Percentiles rank a stretch among this genome's conserved stretches.
Evolutionary conservation across 305 asterid species (phyloP).

Genomic region (Fraxinus sp.): DNA sequence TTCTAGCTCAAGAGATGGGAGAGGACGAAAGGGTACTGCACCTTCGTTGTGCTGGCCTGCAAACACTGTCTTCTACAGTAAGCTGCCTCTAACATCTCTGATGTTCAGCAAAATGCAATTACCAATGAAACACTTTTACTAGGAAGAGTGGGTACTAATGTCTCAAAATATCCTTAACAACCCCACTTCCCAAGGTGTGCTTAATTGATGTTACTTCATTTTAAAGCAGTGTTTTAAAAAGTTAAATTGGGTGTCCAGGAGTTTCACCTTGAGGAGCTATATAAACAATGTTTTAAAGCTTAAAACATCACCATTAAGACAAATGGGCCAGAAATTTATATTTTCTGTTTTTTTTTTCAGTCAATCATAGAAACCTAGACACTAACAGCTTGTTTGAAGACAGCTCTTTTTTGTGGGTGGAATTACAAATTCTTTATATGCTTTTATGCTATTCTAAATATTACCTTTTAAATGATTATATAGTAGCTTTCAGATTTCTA

Average conservation of each 20-base stretch:
- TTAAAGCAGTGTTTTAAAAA: not conserved
- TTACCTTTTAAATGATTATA: not conserved
- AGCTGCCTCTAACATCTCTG: conserved; percentile 22
- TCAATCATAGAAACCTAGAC: not conserved
- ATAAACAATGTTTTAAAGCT: not conserved
- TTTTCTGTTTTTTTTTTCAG: not conserved
- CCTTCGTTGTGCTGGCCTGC: conserved; percentile 70
- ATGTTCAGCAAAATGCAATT: conserved; percentile 14
- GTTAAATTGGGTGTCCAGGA: not conserved
- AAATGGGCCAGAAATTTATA: not conserved
- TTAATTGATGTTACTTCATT: not conserved
- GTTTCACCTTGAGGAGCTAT: not conserved
- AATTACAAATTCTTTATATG: not conserved
- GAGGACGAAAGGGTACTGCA: conserved; percentile 48
- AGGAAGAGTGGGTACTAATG: not conserved
- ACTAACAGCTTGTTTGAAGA: not conserved
- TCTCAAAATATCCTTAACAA: not conserved
- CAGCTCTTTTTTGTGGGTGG: not conserved
- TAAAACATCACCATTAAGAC: not conserved
- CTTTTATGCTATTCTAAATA: not conserved
- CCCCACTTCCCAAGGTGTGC: not conserved
- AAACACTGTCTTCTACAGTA: conserved; percentile 70
- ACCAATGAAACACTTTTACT: conserved; percentile 18
- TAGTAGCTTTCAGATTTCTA: not conserved
- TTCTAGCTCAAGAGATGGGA: conserved; percentile 74